Evolutionary conservation across 2,329 filamentous ascomycete genomes (phyloP).

Genomic region (Pseudogymnoascus sp.): DNA sequence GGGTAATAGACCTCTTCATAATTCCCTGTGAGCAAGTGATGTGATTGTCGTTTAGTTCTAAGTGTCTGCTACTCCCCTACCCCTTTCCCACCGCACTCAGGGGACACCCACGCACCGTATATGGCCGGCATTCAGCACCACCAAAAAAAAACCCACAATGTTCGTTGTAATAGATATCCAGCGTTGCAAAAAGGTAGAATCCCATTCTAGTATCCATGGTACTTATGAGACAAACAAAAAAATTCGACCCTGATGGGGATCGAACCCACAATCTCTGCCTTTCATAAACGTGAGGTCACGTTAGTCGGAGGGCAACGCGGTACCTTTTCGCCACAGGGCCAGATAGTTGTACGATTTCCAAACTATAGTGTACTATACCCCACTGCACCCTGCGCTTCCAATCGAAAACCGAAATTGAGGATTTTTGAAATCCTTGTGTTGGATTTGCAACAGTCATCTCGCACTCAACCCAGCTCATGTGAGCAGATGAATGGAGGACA

Average conservation of each 20-base stretch:
- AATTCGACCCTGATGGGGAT: constrained; percentile 9
- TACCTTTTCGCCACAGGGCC: constrained; percentile 9
- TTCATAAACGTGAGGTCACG: constrained; percentile 7
- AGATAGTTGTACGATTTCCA: not conserved
- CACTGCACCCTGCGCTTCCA: not conserved
- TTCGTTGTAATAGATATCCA: not conserved
- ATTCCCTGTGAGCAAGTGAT: not conserved
- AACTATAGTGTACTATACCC: not conserved
- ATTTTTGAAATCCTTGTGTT: not conserved
- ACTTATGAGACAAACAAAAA: not conserved
- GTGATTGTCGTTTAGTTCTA: not conserved
- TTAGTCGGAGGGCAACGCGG: constrained; percentile 8
- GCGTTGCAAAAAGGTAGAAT: not conserved
- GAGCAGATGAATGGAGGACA: not conserved
- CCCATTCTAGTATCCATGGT: not conserved
- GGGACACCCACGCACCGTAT: not conserved
- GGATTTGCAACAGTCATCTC: not conserved
- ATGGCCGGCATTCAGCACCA: not conserved
- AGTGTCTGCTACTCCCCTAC: not conserved
- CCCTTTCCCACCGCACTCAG: not conserved
- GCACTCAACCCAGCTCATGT: not conserved
- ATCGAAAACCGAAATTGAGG: not conserved
- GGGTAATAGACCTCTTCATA: not conserved
- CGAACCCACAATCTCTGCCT: constrained; percentile 10
- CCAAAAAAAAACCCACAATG: not conserved